Conservation (phyloP, 2,329 filamentous ascomycete genomes). For the Nigrograna mackinnonii region DNA sequence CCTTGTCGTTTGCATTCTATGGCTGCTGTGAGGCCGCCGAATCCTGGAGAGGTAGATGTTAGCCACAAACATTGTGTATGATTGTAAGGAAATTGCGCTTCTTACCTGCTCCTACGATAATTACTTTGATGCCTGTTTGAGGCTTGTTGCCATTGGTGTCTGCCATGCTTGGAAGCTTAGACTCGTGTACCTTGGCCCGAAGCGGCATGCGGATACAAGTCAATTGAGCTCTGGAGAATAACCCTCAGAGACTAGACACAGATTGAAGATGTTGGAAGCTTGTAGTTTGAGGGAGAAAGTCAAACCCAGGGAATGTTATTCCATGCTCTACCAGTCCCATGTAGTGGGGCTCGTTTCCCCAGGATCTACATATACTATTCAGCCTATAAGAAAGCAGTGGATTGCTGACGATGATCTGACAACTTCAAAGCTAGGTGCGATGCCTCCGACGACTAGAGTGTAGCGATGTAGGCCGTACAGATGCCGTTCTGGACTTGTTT, state of each 20-base stretch:
- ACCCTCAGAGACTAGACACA: background rate
- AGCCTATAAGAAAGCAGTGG: too few relatives aligned
- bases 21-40: conserved; percentile 64
- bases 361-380: conserved; percentile 1
- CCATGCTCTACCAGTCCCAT: conserved; percentile 1
- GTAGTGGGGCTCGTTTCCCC: conserved; percentile 17
- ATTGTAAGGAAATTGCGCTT: conserved; percentile 2
- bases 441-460: conserved; percentile 14
- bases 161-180: conserved; percentile 23
- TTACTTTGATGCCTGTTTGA: conserved; percentile 56
- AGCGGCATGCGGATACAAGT: conserved; percentile 18
- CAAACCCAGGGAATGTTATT: conserved; percentile 5
- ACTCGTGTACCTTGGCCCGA: conserved; percentile 19
- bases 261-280: background rate
- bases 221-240: background rate
- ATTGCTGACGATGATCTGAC: conserved; percentile 1
- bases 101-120: conserved; percentile 52
- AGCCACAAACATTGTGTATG: conserved; percentile 2
- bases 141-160: conserved; percentile 18
- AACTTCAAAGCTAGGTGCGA: conserved; percentile 17
- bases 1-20: conserved; percentile 67
- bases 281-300: conserved; percentile 1
- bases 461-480: conserved; percentile 11
- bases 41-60: conserved; percentile 45
- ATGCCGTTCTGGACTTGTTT: conserved; percentile 11